Evolutionary conservation across 257 asterid genomes (phyloP).

Genomic region (Verbascum thapsus): DNA sequence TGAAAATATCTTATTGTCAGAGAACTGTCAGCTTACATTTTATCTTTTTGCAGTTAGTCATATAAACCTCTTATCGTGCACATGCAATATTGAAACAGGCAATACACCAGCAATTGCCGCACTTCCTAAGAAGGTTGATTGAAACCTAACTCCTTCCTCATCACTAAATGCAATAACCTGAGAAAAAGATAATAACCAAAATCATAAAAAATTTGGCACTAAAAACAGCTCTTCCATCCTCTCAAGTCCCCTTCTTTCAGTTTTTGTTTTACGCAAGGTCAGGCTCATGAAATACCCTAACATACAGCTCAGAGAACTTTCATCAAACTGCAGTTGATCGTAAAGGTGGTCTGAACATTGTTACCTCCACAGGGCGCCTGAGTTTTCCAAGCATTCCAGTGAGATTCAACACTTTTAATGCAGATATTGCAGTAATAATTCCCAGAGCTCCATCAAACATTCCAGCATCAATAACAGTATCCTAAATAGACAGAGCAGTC

Average conservation of each 20-base stretch:
- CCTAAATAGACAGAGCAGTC: constrained; percentile 49
- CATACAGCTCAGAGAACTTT: constrained; percentile 1
- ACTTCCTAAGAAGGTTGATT: constrained; percentile 95
- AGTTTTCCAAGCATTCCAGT: constrained; percentile 66
- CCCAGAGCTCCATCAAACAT: constrained; percentile 88
- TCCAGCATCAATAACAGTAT: constrained; percentile 97
- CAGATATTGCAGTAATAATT: constrained; percentile 74
- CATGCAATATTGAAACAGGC: constrained; percentile 67
- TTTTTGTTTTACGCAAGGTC: neutral
- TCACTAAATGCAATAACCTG: constrained; percentile 97
- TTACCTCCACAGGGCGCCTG: constrained; percentile 86
- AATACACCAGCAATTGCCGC: constrained; percentile 97
- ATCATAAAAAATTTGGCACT: constrained; percentile 10
- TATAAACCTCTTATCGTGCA: constrained; percentile 80
- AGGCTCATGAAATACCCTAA: constrained; percentile 2
- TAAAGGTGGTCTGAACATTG: constrained; percentile 5
- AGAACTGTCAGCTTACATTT: constrained; percentile 13
- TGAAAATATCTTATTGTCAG: constrained; percentile 49
- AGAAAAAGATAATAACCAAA: constrained; percentile 12
- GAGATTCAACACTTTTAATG: constrained; percentile 71
- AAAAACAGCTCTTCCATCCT: neutral
- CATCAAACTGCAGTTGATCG: neutral
- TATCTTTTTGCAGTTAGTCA: constrained; percentile 28
- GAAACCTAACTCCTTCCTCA: constrained; percentile 99
- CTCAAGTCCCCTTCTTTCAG: neutral